Conservation (phyloP, 2,329 filamentous ascomycete genomes). For the Pseudovirgaria hyperparasitica region DNA sequence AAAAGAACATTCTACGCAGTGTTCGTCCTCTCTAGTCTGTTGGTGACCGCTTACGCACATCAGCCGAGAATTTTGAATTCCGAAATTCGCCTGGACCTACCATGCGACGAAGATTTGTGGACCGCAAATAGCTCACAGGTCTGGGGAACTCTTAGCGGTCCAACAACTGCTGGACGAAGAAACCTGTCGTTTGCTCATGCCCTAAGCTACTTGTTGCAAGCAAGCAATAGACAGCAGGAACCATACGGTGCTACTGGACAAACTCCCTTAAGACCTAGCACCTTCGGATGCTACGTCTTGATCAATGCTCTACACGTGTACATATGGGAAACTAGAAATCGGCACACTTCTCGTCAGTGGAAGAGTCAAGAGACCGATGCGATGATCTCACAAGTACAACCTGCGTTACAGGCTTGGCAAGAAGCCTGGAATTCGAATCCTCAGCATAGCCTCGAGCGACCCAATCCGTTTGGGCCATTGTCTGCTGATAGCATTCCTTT, state of each 20-base stretch:
- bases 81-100: constrained; percentile 77
- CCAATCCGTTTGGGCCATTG: constrained; percentile 75
- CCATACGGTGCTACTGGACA: constrained; percentile 39
- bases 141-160: constrained; percentile 68
- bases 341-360: constrained; percentile 81
- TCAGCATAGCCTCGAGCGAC: constrained; percentile 69
- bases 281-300: constrained; percentile 79
- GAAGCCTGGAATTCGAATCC: constrained; percentile 81
- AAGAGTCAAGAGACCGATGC: constrained; percentile 85
- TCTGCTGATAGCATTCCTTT: constrained; percentile 86
- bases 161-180: constrained; percentile 54
- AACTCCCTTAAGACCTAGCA: constrained; percentile 65
- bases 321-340: constrained; percentile 92
- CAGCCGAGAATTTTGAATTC: constrained; percentile 85
- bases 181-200: constrained; percentile 70
- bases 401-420: constrained; percentile 88
- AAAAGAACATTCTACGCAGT: constrained; percentile 88
- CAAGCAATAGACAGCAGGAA: constrained; percentile 51
- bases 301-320: constrained; percentile 96
- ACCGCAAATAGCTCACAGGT: constrained; percentile 68
- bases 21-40: constrained; percentile 79
- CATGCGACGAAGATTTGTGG: constrained; percentile 88
- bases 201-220: constrained; percentile 65
- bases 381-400: constrained; percentile 92
- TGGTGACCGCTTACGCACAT: constrained; percentile 89